Evolutionary conservation across 2,329 filamentous ascomycete genomes (phyloP).

Genomic region (Rhynchosporium graminicola): DNA sequence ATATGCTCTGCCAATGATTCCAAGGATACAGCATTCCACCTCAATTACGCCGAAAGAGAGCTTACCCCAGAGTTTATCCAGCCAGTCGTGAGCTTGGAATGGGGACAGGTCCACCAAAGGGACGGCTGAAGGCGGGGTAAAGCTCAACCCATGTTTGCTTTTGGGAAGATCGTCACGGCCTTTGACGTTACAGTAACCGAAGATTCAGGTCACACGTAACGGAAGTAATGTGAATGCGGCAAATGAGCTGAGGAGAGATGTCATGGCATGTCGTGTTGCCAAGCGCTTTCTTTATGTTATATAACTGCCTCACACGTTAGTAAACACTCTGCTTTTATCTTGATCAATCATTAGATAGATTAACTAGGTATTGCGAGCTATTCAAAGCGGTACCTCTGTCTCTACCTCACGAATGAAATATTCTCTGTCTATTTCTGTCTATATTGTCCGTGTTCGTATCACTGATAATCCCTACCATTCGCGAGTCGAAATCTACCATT

Average conservation of each 20-base stretch:
- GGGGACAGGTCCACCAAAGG: not conserved
- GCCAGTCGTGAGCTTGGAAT: slow-evolving; percentile 7
- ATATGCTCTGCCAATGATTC: slow-evolving; percentile 17
- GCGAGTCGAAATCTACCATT: not conserved
- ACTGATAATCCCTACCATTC: too few relatives aligned
- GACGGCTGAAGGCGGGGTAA: slow-evolving; percentile 16
- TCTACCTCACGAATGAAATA: not conserved
- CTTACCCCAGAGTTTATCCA: slow-evolving; percentile 22
- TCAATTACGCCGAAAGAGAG: slow-evolving; percentile 1
- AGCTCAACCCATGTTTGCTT: not conserved
- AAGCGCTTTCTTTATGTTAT: not conserved
- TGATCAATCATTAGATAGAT: not conserved
- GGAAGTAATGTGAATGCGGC: not conserved
- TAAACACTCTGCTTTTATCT: not conserved
- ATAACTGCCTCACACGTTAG: not conserved
- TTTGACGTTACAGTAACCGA: not conserved
- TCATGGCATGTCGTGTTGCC: slow-evolving; percentile 4
- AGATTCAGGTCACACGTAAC: not conserved
- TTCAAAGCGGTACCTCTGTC: not conserved
- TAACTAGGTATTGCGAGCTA: not conserved
- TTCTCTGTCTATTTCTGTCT: not conserved
- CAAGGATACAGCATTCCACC: slow-evolving; percentile 13
- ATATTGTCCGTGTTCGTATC: too few relatives aligned
- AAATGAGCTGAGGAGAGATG: slow-evolving; percentile 2
- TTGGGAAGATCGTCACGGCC: slow-evolving; percentile 4